Conservation (phyloP, 2,329 filamentous ascomycete genomes). For the Cercospora sesami region DNA sequence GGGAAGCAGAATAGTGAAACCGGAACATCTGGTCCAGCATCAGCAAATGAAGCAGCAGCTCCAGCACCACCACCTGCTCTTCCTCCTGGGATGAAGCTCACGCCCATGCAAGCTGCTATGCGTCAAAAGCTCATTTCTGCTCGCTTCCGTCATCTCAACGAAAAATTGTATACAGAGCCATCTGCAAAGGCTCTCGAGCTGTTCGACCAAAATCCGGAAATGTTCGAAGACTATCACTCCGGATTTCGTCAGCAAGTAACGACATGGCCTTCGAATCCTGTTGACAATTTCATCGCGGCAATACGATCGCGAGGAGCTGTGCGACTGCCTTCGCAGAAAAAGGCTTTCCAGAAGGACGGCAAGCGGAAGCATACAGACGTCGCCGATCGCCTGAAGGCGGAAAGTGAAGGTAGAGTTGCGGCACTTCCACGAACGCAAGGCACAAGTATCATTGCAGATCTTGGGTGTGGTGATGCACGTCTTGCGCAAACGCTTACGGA, state of each 20-base stretch:
- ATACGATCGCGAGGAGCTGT: conserved; percentile 68
- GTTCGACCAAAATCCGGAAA: conserved; percentile 81
- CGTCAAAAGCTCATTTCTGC: conserved; percentile 90
- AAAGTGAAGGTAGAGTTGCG: conserved; percentile 32
- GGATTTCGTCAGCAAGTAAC: conserved; percentile 94
- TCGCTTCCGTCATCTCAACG: conserved; percentile 94
- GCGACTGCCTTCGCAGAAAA: conserved; percentile 39
- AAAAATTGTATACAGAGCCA: conserved; percentile 90
- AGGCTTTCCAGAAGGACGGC: conserved; percentile 30
- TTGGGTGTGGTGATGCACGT: conserved; percentile 89
- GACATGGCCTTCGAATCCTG: conserved; percentile 94
- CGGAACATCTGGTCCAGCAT: neutral
- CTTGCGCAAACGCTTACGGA: conserved; percentile 69
- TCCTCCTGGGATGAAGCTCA: conserved; percentile 63
- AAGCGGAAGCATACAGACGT: conserved; percentile 46
- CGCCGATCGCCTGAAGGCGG: conserved; percentile 16
- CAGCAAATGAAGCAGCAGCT: conserved; percentile 4
- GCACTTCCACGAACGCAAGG: conserved; percentile 71
- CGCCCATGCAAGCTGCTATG: conserved; percentile 91
- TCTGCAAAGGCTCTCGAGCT: conserved; percentile 80
- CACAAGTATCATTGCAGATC: conserved; percentile 77
- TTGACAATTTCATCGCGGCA: conserved; percentile 77
- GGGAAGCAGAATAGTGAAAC: conserved; percentile 31
- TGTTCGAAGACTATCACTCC: conserved; percentile 94
- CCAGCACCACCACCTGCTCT: conserved; percentile 36